Percentiles rank a stretch among this genome's conserved stretches.
These are phyloP conservation scores for Geopyxis carbonaria DNA, from an alignment of 495 filamentous ascomycete species.

Conservation along the genomic window DNA sequence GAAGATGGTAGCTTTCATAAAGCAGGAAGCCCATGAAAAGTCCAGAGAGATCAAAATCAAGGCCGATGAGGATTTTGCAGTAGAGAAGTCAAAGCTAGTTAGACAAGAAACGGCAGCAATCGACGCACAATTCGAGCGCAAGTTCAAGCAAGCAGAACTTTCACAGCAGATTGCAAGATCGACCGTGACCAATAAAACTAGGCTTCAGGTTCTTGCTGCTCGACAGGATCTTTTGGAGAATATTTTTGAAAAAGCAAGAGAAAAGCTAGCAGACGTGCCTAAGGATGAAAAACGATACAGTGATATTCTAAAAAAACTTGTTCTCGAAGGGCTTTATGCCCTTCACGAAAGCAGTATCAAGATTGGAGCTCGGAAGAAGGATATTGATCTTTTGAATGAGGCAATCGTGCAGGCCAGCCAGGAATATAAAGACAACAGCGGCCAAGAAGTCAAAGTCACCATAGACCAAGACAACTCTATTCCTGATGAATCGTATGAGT, in stretches of 20 bases:
- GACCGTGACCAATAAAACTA: constrained; percentile 85
- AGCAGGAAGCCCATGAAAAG: constrained; percentile 93
- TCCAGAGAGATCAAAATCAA: constrained; percentile 91
- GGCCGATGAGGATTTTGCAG: constrained; percentile 94
- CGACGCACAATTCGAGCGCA: constrained; percentile 85
- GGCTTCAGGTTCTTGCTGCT: constrained; percentile 67
- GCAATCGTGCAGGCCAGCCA: constrained; percentile 55
- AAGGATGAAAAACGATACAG: constrained; percentile 60
- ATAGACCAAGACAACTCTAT: constrained; percentile 66
- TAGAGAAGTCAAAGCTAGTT: constrained; percentile 96
- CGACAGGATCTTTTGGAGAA: constrained; percentile 80
- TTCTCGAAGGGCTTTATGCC: constrained; percentile 81
- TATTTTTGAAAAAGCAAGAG: constrained; percentile 67
- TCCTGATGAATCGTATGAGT: constrained; percentile 69
- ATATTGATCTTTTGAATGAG: constrained; percentile 52
- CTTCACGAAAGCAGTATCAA: constrained; percentile 61
- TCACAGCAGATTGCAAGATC: constrained; percentile 93
- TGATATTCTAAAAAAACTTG: constrained; percentile 52
- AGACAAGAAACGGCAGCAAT: constrained; percentile 84
- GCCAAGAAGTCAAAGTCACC: constrained; percentile 41
- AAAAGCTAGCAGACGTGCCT: constrained; percentile 44
- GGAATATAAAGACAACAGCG: constrained; percentile 63
- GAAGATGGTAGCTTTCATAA: constrained; percentile 99
- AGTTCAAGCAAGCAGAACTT: constrained; percentile 93
- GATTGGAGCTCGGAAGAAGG: constrained; percentile 60